Conservation (phyloP, 179 eudicot species). For the Nepenthes alata region DNA sequence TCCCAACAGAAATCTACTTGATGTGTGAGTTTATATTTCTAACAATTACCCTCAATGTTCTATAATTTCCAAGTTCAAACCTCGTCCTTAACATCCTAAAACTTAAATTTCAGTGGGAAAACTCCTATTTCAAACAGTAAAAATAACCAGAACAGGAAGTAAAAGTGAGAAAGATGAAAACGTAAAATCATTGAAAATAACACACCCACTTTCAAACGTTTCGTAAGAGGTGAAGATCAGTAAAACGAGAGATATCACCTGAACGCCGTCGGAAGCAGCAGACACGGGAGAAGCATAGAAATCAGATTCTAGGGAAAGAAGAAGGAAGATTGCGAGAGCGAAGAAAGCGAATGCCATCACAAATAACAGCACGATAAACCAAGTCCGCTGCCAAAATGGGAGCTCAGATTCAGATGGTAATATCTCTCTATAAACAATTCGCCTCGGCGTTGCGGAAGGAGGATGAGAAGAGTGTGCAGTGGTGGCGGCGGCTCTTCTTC, state of each 20-base stretch:
- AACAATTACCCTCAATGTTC: too few relatives aligned
- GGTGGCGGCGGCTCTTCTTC: slow-evolving; percentile 21
- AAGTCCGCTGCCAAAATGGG: slow-evolving; percentile 69
- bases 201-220: too few relatives aligned
- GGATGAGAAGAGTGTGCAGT: slow-evolving; percentile 9
- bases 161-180: too few relatives aligned
- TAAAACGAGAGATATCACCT: slow-evolving; percentile 18
- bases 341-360: slow-evolving; percentile 66
- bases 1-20: too few relatives aligned
- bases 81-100: too few relatives aligned
- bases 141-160: too few relatives aligned
- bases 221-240: neutral
- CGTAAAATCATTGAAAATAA: too few relatives aligned
- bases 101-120: too few relatives aligned
- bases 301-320: slow-evolving; percentile 66
- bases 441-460: slow-evolving; percentile 2
- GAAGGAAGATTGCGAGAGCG: slow-evolving; percentile 51
- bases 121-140: too few relatives aligned
- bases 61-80: too few relatives aligned
- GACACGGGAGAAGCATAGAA: slow-evolving; percentile 29
- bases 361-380: slow-evolving; percentile 54
- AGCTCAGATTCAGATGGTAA: slow-evolving; percentile 17
- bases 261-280: slow-evolving; percentile 61
- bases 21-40: too few relatives aligned
- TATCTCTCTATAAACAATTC: slow-evolving; percentile 26